Base-by-base conservation (phyloP, 768 basidiomycete species). In the Neoboletus subvelutipes region DNA sequence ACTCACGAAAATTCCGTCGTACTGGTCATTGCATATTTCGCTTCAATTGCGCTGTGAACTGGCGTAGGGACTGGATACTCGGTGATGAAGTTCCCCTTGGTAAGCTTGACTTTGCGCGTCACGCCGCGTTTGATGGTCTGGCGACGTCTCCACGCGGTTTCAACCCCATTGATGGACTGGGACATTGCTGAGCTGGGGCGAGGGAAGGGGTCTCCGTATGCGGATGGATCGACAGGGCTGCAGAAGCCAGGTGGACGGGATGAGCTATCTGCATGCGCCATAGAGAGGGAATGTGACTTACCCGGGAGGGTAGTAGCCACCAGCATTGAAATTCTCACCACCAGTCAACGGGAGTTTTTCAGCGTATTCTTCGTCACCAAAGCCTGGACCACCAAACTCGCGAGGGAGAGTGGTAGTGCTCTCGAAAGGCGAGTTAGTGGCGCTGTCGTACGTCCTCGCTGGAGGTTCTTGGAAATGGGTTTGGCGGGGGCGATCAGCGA, bases 101-200 rank as follows among this genome's bases (percentile, higher is more conserved):
- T 96, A 61, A 98, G 86, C 71, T 92, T 90, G 77, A 98, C 90
- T 69, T 89, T 92, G 66, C 92, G 88, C n/a, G 93, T 95, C 24
- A 94, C 92, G 57, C 92, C 88, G 52, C 94, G 90, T 69, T 92
- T 92, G 74, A 94, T 90, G 33, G 90, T 93, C 73, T 96, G 93
- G 54, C 93, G 87, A 56, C 90, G 85, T 60, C 81, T 75, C 83
- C 83, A 84, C 3, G 83, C 85, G 49, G 76, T 82, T 56, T 87
- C 85, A 49, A 76, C 76, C 33, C 83, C 84, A 59, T 76, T 81
- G 20, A 80, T 81, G 40, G 82, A 80, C 20, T 78, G 76, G 0
- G 84, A 85, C 45, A 80, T 73, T 17, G 77, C 71, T 20, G 85
- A 86, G 40, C 53, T 64, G 18, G 78, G 88, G 66, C 77, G 85